Evolutionary conservation across 2,329 filamentous ascomycete species (phyloP).

Genomic region (Pezicula neosporulosa): DNA sequence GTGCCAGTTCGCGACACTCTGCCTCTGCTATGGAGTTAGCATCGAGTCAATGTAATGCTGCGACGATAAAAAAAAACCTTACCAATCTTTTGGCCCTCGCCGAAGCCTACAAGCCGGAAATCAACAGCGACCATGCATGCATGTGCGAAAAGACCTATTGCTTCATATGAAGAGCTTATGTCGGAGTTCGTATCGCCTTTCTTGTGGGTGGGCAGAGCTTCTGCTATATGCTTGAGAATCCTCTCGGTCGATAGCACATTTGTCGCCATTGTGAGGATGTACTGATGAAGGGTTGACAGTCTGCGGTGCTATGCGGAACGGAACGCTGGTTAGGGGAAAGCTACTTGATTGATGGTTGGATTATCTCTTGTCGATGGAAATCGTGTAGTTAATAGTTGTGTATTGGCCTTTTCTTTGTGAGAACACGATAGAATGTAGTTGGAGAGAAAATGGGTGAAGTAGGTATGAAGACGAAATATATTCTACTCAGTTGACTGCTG

Average conservation of each 20-base stretch:
- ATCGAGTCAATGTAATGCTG: conserved; percentile 7
- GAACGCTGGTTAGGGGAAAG: too few species aligned
- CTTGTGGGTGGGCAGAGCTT: conserved; percentile 53
- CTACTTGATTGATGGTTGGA: too few species aligned
- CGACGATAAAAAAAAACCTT: conserved; percentile 16
- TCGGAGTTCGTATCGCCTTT: conserved; percentile 54
- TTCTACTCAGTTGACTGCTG: too few species aligned
- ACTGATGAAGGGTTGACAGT: neutral
- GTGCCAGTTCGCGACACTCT: conserved; percentile 53
- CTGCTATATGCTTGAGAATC: conserved; percentile 54
- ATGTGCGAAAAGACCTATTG: conserved; percentile 79
- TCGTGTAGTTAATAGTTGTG: too few species aligned
- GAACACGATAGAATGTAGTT: too few species aligned
- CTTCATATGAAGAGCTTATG: conserved; percentile 73
- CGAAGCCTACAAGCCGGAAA: conserved; percentile 79
- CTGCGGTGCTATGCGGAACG: too few species aligned
- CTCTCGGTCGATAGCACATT: conserved; percentile 40
- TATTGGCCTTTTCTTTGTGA: too few species aligned
- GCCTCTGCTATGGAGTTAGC: conserved; percentile 40
- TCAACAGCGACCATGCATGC: conserved; percentile 76
- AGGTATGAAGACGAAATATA: too few species aligned
- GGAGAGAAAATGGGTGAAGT: too few species aligned
- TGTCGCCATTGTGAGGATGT: conserved; percentile 18
- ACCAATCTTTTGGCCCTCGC: conserved; percentile 76
- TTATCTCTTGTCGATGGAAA: too few species aligned